These are phyloP conservation scores for Fusarium sp. DNA, from an alignment of 2,329 filamentous ascomycete species.

Conservation along the genomic window DNA sequence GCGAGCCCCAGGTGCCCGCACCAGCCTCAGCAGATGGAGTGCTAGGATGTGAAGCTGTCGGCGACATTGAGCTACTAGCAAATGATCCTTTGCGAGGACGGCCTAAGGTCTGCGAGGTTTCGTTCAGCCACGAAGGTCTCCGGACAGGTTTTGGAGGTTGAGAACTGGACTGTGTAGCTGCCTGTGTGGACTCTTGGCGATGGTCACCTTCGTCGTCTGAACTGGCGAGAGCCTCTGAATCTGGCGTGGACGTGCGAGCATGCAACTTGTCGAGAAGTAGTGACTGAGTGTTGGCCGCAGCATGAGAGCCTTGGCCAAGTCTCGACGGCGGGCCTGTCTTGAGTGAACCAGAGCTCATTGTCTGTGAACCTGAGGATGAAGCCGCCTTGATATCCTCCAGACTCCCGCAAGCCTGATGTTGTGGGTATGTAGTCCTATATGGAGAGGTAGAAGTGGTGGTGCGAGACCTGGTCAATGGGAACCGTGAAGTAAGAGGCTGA, in stretches of 20 bases:
- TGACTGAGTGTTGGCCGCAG: conserved; percentile 69
- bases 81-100: conserved; percentile 82
- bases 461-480: background rate
- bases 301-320: conserved; percentile 60
- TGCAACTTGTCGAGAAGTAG: conserved; percentile 81
- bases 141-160: conserved; percentile 73
- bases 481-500: conserved; percentile 14
- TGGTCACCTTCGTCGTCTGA: conserved; percentile 92
- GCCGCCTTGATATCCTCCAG: conserved; percentile 23
- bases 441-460: background rate
- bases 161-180: conserved; percentile 46
- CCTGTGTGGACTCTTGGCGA: conserved; percentile 65
- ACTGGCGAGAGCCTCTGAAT: conserved; percentile 92
- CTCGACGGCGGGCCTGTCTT: conserved; percentile 66
- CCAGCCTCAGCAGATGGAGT: conserved; percentile 78
- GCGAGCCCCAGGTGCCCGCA: conserved; percentile 66
- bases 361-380: conserved; percentile 35
- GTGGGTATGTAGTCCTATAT: background rate
- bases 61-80: conserved; percentile 80
- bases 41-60: conserved; percentile 82
- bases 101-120: conserved; percentile 74
- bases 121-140: conserved; percentile 88
- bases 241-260: conserved; percentile 86
- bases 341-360: conserved; percentile 64
- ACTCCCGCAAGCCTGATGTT: background rate